Evolutionary conservation across 2,329 filamentous ascomycete species (phyloP).

Genomic region (Nigrospora sphaerica): DNA sequence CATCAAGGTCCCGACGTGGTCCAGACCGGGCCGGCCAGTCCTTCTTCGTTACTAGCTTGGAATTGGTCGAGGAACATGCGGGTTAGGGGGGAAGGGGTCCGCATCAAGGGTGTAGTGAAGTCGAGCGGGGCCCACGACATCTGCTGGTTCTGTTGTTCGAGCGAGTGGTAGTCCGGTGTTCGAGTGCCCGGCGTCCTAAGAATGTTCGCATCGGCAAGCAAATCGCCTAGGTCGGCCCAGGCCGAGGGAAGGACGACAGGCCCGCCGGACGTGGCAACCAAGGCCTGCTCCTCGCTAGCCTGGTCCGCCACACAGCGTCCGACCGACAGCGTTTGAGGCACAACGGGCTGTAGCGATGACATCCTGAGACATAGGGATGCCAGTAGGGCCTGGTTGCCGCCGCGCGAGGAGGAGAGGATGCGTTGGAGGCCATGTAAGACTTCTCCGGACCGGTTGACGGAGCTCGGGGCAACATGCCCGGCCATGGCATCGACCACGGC

Average conservation of each 20-base stretch:
- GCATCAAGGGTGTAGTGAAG: conserved; percentile 5
- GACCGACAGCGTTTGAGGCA: neutral
- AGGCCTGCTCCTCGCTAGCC: neutral
- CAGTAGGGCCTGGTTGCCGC: conserved; percentile 32
- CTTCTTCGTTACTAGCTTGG: neutral
- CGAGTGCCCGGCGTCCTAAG: conserved; percentile 1
- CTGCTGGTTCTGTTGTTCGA: conserved; percentile 5
- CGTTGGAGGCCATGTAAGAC: conserved; percentile 29
- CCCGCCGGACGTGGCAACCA: neutral
- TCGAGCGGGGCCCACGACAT: conserved; percentile 7
- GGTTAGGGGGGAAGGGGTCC: conserved; percentile 6
- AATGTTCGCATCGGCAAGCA: conserved; percentile 2
- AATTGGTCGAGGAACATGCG: conserved; percentile 3
- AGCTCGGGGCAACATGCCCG: conserved; percentile 11
- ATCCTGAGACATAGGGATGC: conserved; percentile 11
- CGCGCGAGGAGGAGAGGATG: conserved; percentile 32
- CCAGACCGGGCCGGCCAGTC: neutral
- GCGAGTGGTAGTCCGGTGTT: conserved; percentile 3
- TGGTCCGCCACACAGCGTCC: conserved; percentile 3
- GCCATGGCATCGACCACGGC: conserved; percentile 33
- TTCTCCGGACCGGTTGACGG: conserved; percentile 20
- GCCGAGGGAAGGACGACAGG: conserved; percentile 1
- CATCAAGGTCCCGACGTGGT: neutral
- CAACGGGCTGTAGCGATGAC: conserved; percentile 1
- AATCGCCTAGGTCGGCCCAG: conserved; percentile 7